phyloP scores from a whole-genome alignment of 257 asterid species.

The Solanum chaucha region DNA sequence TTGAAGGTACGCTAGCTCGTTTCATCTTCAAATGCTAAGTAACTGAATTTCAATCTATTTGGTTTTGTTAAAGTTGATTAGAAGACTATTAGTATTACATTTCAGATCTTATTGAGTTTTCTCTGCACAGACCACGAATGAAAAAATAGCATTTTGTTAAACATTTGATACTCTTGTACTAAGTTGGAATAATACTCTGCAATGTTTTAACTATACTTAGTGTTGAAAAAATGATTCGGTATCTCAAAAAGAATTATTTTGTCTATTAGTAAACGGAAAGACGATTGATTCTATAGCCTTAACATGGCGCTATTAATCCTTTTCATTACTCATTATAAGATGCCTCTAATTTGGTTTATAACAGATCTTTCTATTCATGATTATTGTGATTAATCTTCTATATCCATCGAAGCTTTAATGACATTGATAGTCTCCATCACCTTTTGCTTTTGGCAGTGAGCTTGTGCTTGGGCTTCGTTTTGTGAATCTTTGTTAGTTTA shows the following conservation, averaged over 20 bases:
- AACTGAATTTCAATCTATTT: not conserved
- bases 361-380: too few relatives aligned
- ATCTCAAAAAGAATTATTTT: not conserved
- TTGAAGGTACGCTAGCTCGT: conserved; percentile 16
- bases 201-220: too few relatives aligned
- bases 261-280: not conserved
- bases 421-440: too few relatives aligned
- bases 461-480: too few relatives aligned
- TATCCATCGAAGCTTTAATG: too few relatives aligned
- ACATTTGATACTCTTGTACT: not conserved
- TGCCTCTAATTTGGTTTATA: not conserved
- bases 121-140: not conserved
- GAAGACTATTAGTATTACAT: not conserved
- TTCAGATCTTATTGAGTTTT: not conserved
- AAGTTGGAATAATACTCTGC: not conserved
- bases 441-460: too few relatives aligned
- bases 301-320: not conserved
- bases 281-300: not conserved
- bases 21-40: not conserved
- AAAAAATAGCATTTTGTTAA: not conserved
- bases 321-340: not conserved
- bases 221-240: not conserved
- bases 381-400: too few relatives aligned
- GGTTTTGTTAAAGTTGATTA: not conserved
- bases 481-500: too few relatives aligned